Evolutionary conservation across 805 yeast genomes (phyloP).

Genomic region (Wickerhamomyces pijperi): DNA sequence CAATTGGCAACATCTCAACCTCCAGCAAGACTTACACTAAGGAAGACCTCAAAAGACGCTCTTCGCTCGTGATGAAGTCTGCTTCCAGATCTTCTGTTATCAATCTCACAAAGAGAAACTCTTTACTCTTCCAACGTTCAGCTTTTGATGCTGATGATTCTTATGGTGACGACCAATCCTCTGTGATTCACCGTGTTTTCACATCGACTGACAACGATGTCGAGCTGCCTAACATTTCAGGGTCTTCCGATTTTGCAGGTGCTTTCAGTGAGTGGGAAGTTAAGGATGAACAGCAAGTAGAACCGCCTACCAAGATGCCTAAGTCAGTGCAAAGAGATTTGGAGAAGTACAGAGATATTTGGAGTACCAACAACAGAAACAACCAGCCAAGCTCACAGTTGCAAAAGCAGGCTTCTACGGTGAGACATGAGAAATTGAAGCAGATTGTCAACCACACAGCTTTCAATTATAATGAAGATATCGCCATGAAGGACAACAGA

Average conservation of each 20-base stretch:
- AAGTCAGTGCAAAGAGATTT: not conserved
- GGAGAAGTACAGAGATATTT: not conserved
- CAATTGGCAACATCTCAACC: not conserved
- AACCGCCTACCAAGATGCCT: constrained; percentile 1
- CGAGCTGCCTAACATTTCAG: constrained; percentile 33
- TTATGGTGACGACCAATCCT: not conserved
- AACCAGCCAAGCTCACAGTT: not conserved
- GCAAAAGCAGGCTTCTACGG: not conserved
- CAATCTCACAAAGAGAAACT: constrained; percentile 13
- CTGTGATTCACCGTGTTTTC: not conserved
- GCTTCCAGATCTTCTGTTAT: constrained; percentile 15
- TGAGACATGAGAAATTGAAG: not conserved
- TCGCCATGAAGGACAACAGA: not conserved
- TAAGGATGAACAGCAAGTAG: not conserved
- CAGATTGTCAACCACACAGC: not conserved
- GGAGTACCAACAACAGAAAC: not conserved
- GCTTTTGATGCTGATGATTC: not conserved
- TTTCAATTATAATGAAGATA: not conserved
- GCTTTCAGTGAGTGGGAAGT: constrained; percentile 27
- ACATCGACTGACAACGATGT: constrained; percentile 1
- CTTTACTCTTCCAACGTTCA: constrained; percentile 4
- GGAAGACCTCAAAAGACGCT: constrained; percentile 3
- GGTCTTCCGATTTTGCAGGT: constrained; percentile 36
- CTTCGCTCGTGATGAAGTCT: constrained; percentile 15
- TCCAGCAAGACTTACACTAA: not conserved